These are phyloP conservation scores for Moringa oleifera DNA, from an alignment of 345 rosid species.

Conservation along the genomic window DNA sequence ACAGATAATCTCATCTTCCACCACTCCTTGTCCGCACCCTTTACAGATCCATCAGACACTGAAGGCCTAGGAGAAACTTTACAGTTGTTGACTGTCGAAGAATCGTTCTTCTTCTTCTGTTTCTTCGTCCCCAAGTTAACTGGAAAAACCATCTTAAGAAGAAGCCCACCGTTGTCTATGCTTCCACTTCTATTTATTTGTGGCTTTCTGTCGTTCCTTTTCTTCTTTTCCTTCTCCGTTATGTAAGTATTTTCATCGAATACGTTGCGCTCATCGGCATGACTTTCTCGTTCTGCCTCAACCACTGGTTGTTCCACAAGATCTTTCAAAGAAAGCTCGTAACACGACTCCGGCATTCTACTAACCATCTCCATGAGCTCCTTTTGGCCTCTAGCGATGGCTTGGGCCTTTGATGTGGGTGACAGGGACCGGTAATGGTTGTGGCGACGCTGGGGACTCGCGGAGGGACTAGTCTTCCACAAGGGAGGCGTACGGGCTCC, in stretches of 20 bases:
- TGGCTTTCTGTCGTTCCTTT: constrained; percentile 20
- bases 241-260: constrained; percentile 17
- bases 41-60: constrained; percentile 31
- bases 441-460: constrained; percentile 36
- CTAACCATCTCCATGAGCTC: constrained; percentile 96
- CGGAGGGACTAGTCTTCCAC: constrained; percentile 52
- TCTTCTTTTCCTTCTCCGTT: constrained; percentile 8
- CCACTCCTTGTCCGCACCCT: constrained; percentile 52
- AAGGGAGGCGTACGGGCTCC: constrained; percentile 61
- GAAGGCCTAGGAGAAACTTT: constrained; percentile 48
- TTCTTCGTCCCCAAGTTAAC: constrained; percentile 41
- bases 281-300: constrained; percentile 20
- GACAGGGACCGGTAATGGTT: constrained; percentile 53
- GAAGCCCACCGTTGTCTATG: constrained; percentile 42
- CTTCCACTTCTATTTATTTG: constrained; percentile 35
- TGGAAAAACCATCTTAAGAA: constrained; percentile 71
- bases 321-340: constrained; percentile 81
- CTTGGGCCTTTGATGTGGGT: constrained; percentile 64
- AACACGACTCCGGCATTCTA: constrained; percentile 81
- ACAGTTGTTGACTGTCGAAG: constrained; percentile 12
- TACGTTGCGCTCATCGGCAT: not conserved
- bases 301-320: constrained; percentile 46
- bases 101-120: constrained; percentile 23
- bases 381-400: constrained; percentile 73
- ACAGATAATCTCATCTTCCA: constrained; percentile 47